Evolutionary conservation across 169 alveolate species (phyloP).

Genomic region (Cystoisospora suis): DNA sequence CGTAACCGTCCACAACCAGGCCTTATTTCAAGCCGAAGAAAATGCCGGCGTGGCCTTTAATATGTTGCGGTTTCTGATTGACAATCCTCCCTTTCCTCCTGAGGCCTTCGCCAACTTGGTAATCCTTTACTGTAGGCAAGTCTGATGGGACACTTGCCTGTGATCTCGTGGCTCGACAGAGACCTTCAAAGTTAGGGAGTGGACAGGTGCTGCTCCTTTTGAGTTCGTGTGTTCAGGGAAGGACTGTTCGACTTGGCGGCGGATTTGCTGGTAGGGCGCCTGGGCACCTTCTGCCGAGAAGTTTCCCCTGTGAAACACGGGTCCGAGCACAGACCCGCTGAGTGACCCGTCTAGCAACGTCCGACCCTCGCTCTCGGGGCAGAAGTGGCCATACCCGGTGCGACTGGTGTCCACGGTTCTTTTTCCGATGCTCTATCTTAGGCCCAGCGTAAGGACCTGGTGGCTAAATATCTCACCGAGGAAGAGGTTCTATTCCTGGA

Average conservation of each 20-base stretch:
- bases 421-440: too few species aligned
- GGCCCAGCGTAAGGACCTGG: background rate
- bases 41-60: background rate
- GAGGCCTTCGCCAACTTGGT: conserved; percentile 20
- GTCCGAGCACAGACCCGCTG: too few species aligned
- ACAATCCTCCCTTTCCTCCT: background rate
- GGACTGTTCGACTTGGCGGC: background rate
- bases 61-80: background rate
- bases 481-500: background rate
- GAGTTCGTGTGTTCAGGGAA: background rate
- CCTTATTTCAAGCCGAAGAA: background rate
- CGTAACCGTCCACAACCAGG: conserved; percentile 5
- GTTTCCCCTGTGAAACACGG: too few species aligned
- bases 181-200: too few species aligned
- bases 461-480: background rate
- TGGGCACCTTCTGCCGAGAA: too few species aligned
- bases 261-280: background rate
- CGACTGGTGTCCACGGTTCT: too few species aligned
- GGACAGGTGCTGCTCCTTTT: too few species aligned
- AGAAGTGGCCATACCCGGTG: too few species aligned
- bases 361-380: too few species aligned
- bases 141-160: background rate
- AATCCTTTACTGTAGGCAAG: conserved; percentile 19
- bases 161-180: background rate
- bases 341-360: too few species aligned